Base-by-base conservation (phyloP, 495 filamentous ascomycete species). In the Platismatia glauca region DNA sequence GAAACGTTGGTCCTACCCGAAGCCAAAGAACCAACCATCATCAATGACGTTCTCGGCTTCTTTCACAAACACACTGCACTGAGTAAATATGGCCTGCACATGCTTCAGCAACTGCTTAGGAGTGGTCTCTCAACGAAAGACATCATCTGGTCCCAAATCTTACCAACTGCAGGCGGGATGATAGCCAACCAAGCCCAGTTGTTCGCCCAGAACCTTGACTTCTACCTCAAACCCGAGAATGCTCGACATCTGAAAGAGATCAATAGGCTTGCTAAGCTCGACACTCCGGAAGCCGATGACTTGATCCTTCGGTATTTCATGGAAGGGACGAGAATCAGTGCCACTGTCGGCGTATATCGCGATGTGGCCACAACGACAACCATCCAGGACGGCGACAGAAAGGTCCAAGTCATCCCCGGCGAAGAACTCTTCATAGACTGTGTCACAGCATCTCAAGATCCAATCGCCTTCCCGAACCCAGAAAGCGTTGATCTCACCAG, bases 151-250 rank as follows among this genome's bases (percentile, higher is more conserved):
- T 79, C 77, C 18, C 86, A 89, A 56, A 79, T 91, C 52, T 71
- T 87, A 29, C 83, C 84, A 24, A 80, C 79, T n/a, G 79, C 81
- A 20, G 77, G 76, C 48, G 81, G 80, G 24, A 82, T 82, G 69
- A 81, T 88, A 13, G 82, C 88, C 1, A 90, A 85, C 63, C 87
- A 91, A 64, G 83, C 78, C 0, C 86, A 89, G 68, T 73, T 87
- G n/a, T 85, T 92, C 59, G 81, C 85, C 7, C 86, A 89, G 70
- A 82, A 84, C 7, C 76, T 91, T 11, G 89, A 93, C 69, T 91
- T 86, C 69, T 93, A 89, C 73, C 77, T 91, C n/a, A 81, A 80
- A 0, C 71, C 74, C 20, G 75, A 79, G 3, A 82, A 82, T 34
- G 70, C 73, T 0, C 60, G 72, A 35, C 79, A 89, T 68, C 68